Conservation (phyloP, 73 alveolate species). For the Stentor roeselii region DNA sequence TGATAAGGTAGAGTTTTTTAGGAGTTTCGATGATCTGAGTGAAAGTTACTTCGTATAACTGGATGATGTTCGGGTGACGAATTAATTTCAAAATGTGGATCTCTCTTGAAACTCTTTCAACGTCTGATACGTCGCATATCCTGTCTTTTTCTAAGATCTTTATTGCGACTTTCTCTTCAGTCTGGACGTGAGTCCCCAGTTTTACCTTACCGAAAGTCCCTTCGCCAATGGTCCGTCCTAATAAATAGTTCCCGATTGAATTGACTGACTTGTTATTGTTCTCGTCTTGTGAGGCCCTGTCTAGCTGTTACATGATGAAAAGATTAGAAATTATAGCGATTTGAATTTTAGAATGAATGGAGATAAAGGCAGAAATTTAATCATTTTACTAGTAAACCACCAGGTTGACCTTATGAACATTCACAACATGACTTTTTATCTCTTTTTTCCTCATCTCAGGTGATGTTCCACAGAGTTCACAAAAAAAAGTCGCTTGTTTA, state of each 20-base stretch:
- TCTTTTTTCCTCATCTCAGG: neutral
- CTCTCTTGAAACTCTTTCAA: conserved; percentile 77
- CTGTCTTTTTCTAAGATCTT: conserved; percentile 37
- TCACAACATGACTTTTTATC: neutral
- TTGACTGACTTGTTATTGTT: no score
- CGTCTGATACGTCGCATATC: conserved; percentile 63
- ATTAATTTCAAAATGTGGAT: conserved; percentile 76
- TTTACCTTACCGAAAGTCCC: conserved; percentile 54
- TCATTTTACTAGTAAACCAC: no score
- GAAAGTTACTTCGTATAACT: conserved; percentile 70
- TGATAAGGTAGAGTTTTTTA: conserved; percentile 72
- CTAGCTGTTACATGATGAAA: no score
- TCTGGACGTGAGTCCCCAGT: conserved; percentile 36
- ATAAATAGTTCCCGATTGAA: neutral
- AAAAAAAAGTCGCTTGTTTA: neutral
- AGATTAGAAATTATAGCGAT: no score
- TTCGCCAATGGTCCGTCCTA: conserved; percentile 36
- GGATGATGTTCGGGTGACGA: no score
- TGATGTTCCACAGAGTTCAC: neutral
- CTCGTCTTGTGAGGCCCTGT: no score
- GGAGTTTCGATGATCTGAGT: conserved; percentile 83
- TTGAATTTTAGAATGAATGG: no score
- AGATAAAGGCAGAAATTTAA: no score
- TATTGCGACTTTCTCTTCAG: conserved; percentile 38
- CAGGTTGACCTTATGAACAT: neutral